Evolutionary conservation across 2,329 filamentous ascomycete species (phyloP).

Genomic region (Monilinia laxa): DNA sequence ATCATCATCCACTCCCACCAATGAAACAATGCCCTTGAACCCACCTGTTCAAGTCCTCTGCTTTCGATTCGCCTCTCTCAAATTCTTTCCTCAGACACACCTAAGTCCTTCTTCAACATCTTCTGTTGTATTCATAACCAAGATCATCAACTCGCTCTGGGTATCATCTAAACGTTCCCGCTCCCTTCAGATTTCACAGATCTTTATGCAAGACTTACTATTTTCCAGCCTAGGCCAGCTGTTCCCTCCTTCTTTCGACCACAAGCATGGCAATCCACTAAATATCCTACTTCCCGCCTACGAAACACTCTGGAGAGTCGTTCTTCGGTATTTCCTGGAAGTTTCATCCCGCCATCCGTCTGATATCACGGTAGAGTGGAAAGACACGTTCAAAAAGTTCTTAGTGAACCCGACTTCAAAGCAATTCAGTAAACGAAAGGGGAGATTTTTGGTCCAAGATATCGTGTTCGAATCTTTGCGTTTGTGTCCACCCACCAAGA

Average conservation of each 20-base stretch:
- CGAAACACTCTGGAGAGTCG: constrained; percentile 26
- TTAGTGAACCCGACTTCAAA: not conserved
- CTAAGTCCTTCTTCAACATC: not conserved
- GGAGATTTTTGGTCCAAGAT: not conserved
- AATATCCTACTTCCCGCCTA: constrained; percentile 26
- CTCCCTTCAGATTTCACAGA: not conserved
- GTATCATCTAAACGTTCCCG: constrained; percentile 17
- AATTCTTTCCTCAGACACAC: not conserved
- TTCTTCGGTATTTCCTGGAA: constrained; percentile 24
- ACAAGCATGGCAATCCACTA: constrained; percentile 15
- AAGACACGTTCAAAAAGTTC: not conserved
- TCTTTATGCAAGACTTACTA: not conserved
- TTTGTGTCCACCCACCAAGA: constrained; percentile 20
- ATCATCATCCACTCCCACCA: not conserved
- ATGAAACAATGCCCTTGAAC: not conserved
- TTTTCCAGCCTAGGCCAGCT: not conserved
- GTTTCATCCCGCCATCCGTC: constrained; percentile 10
- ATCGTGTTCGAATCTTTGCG: constrained; percentile 20
- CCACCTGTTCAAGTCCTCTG: constrained; percentile 16
- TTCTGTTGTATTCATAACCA: constrained; percentile 1
- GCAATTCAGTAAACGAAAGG: constrained; percentile 1
- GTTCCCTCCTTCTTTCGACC: not conserved
- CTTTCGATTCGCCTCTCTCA: constrained; percentile 15
- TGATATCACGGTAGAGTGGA: not conserved
- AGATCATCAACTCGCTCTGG: constrained; percentile 20